A percentile compares a stretch with the other conserved stretches of the same genome.
Evolutionary conservation across 257 asterid genomes (phyloP).

Genomic region (Knoxia roxburghii): DNA sequence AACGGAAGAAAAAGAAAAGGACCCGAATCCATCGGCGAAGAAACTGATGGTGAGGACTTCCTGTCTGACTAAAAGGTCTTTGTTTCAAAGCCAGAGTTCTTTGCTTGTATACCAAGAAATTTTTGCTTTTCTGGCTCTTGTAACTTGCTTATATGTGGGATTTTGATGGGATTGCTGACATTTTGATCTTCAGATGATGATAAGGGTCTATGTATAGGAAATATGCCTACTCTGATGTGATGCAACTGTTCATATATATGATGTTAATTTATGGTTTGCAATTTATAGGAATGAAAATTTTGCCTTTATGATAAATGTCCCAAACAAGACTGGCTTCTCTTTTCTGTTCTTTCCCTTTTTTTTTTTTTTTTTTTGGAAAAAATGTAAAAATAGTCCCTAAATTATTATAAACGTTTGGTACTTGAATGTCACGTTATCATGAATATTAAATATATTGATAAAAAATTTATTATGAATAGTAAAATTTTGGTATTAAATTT

Average conservation of each 20-base stretch:
- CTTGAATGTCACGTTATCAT: too few relatives aligned
- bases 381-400: too few relatives aligned
- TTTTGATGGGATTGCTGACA: neutral
- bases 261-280: neutral
- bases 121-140: neutral
- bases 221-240: conserved; percentile 10
- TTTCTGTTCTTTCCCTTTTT: too few relatives aligned
- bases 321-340: too few relatives aligned
- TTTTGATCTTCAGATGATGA: neutral
- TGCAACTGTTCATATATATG: conserved; percentile 21
- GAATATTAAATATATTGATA: too few relatives aligned
- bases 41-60: conserved; percentile 34
- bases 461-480: too few relatives aligned
- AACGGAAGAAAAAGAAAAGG: conserved; percentile 24
- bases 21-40: conserved; percentile 28
- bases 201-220: conserved; percentile 20
- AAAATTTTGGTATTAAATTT: too few relatives aligned
- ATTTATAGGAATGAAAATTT: conserved; percentile 1
- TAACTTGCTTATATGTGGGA: neutral
- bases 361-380: too few relatives aligned
- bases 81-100: neutral
- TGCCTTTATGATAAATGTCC: neutral
- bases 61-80: conserved; percentile 39
- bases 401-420: too few relatives aligned
- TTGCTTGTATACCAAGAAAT: neutral